Conservation (phyloP, 139 green algal genomes). For the Chlamydomonas asymmetrica region DNA sequence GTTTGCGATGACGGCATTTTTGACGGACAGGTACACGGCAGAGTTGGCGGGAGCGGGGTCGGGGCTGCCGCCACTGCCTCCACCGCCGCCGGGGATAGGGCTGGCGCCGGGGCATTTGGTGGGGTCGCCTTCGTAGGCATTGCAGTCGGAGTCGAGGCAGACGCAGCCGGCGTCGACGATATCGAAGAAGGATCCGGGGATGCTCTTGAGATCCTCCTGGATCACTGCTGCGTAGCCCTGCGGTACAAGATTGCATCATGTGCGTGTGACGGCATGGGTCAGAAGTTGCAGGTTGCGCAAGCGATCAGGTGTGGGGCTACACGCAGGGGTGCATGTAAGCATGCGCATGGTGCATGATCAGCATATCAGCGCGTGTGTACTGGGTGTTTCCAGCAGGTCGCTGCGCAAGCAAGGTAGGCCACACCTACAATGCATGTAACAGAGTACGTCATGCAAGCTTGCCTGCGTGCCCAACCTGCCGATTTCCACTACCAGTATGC, state of each 20-base stretch:
- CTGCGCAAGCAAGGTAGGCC: too few species aligned
- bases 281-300: background rate
- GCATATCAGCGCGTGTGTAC: too few species aligned
- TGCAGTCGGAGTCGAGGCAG: constrained; percentile 19
- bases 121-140: constrained; percentile 6
- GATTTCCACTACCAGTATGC: background rate
- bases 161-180: constrained; percentile 19
- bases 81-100: background rate
- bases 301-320: background rate
- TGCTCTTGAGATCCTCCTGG: background rate
- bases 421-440: too few species aligned
- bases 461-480: background rate
- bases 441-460: too few species aligned
- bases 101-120: background rate
- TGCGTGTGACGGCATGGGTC: background rate
- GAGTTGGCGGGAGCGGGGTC: background rate
- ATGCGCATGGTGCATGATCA: too few species aligned
- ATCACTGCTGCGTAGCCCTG: too few species aligned
- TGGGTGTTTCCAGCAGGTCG: too few species aligned
- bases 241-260: background rate
- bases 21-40: background rate
- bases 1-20: background rate
- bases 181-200: background rate
- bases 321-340: background rate
- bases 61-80: background rate